phyloP scores from a whole-genome alignment of 2,329 filamentous ascomycete genomes.

The Aspergillus fumigatus region DNA sequence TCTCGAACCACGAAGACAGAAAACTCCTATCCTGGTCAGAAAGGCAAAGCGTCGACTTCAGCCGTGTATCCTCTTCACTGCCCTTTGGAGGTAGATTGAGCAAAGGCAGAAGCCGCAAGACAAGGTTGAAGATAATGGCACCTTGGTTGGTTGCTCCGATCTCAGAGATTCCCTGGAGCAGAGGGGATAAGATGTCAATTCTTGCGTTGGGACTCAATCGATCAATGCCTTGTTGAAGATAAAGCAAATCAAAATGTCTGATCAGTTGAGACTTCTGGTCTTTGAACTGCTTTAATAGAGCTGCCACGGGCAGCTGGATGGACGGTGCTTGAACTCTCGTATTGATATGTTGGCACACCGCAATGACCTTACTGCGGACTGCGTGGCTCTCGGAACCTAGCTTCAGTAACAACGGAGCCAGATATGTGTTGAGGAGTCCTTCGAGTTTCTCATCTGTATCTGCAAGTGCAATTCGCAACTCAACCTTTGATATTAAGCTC shows the following conservation, averaged over 20 bases:
- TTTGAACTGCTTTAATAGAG: constrained; percentile 85
- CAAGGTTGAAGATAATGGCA: constrained; percentile 73
- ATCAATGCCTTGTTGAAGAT: constrained; percentile 78
- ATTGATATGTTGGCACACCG: constrained; percentile 68
- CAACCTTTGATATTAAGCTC: constrained; percentile 76
- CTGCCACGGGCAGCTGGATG: constrained; percentile 77
- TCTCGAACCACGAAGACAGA: constrained; percentile 69
- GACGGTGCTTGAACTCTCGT: constrained; percentile 57
- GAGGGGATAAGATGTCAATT: constrained; percentile 65
- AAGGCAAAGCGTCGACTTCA: constrained; percentile 65
- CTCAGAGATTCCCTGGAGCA: constrained; percentile 63
- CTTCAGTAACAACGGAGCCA: constrained; percentile 80
- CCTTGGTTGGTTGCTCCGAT: constrained; percentile 51
- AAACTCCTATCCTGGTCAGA: constrained; percentile 67
- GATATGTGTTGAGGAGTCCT: constrained; percentile 69
- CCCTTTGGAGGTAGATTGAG: constrained; percentile 65
- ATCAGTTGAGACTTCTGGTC: constrained; percentile 68
- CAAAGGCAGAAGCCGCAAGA: constrained; percentile 71
- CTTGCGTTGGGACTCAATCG: constrained; percentile 60
- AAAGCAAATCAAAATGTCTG: constrained; percentile 81
- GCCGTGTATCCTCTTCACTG: constrained; percentile 67
- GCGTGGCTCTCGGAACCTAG: constrained; percentile 72
- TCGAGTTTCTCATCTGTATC: constrained; percentile 81
- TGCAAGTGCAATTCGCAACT: constrained; percentile 76
- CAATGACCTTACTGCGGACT: constrained; percentile 75